Base-by-base conservation (phyloP, 352 stramenopile species). In the Globisporangium carolinianum region DNA sequence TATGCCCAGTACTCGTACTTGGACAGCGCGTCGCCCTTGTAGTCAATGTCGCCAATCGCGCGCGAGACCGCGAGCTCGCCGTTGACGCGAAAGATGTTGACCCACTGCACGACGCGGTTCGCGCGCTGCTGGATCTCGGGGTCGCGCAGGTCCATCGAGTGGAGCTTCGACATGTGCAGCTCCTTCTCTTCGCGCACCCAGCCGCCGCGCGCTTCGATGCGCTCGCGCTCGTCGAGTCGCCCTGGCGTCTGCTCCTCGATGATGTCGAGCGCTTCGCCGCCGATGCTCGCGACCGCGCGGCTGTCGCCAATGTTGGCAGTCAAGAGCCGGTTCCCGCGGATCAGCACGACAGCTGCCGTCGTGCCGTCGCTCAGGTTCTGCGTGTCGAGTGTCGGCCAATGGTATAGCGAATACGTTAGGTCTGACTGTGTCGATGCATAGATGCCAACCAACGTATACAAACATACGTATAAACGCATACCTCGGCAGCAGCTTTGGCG, bases 21-120 rank as follows among this genome's bases (percentile, higher is more conserved):
- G 2, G 71, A 75, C 17, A 92, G 68, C 12, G 77, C 68, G 36
- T 78, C 72, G 4, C 79, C 79, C 63, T 97, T 97, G 65, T 97
- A 97, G 50, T 94, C 83, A 59, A 95, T 89, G 62, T 97, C 91
- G 36, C 91, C 91, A 62, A 97, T 96, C 9, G 91, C 87, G 15
- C 91, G 81, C 41, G 88, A 97, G 8, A 97, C 85, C 14, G 93
- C 91, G n/a, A 97, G 73, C 55, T 97, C 93, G 50, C 89, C 89
- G 58, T 97, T 96, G 11, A 97, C 85, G 46, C 85, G 76, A 56
- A 90, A 91, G 38, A 95, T 89, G 41, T 81, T 87, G 24, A 95
- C 79, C 81, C 83, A 91, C 55, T 87, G 82, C 42, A 95, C 83
- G 8, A 95, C 83, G 11, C 83, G 78, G 24, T 86, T 75, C 0